Conservation (phyloP, 768 basidiomycete species). For the Termitomyces sp. region DNA sequence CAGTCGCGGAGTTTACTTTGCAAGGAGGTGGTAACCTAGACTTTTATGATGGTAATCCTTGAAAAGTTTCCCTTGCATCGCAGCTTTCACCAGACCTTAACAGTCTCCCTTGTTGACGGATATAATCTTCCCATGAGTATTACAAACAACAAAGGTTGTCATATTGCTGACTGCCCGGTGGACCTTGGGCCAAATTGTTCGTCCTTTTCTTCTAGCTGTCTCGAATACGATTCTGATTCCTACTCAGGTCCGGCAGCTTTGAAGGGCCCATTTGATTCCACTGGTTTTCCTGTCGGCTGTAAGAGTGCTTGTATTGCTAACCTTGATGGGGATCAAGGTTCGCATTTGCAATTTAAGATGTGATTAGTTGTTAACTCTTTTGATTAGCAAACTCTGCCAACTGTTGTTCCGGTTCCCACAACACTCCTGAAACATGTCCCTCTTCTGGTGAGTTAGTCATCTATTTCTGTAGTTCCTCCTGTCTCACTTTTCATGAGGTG, state of each 20-base stretch:
- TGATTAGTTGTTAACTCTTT: not conserved
- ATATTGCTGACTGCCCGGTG: conserved; percentile 41
- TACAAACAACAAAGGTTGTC: conserved; percentile 42
- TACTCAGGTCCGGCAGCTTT: conserved; percentile 33
- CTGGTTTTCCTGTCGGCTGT: conserved; percentile 40
- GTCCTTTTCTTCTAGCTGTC: not conserved
- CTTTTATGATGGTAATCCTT: conserved; percentile 49
- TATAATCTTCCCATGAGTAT: conserved; percentile 53
- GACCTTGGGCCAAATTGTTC: conserved; percentile 50
- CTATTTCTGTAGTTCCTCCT: conserved; percentile 5
- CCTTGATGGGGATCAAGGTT: conserved; percentile 23
- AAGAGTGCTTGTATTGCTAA: conserved; percentile 42
- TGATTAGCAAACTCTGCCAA: conserved; percentile 25
- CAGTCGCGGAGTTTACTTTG: conserved; percentile 66
- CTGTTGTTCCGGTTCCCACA: conserved; percentile 29
- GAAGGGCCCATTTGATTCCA: conserved; percentile 40
- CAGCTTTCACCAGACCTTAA: not conserved
- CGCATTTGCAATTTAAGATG: not conserved
- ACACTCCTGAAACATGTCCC: conserved; percentile 29
- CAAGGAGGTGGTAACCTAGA: conserved; percentile 35
- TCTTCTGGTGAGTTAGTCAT: conserved; percentile 19
- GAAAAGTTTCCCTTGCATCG: not conserved
- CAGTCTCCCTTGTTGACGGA: conserved; percentile 56
- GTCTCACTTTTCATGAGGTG: conserved; percentile 11
- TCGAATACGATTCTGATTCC: not conserved